phyloP scores from a whole-genome alignment of 2,329 filamentous ascomycete genomes.

The Colletotrichum kahawae region DNA sequence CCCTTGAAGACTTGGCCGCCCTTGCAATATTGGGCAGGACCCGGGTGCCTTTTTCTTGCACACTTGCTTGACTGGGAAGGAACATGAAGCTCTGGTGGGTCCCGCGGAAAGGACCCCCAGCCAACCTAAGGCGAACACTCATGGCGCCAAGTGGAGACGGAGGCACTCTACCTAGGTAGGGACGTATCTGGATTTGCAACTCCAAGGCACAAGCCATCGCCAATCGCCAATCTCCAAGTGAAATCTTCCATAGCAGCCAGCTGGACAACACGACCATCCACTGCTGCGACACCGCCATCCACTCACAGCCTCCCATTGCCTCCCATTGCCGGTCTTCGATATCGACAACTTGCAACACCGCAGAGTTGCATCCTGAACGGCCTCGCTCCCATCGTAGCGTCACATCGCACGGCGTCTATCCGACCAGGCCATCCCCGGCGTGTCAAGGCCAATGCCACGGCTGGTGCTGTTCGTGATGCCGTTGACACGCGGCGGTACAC shows the following conservation, averaged over 20 bases:
- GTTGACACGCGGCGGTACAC: background rate
- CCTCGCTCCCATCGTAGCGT: background rate
- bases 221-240: background rate
- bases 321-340: background rate
- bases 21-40: background rate
- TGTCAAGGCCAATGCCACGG: background rate
- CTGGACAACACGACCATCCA: background rate
- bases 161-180: background rate
- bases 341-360: background rate
- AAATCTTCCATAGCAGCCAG: background rate
- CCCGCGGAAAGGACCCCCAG: background rate
- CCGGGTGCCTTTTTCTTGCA: background rate
- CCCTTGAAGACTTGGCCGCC: background rate
- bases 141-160: background rate
- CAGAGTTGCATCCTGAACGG: conserved; percentile 6
- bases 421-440: background rate
- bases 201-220: background rate
- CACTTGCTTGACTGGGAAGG: background rate
- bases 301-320: background rate
- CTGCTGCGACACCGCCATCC: background rate
- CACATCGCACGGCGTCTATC: background rate
- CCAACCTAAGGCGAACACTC: background rate
- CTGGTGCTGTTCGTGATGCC: background rate
- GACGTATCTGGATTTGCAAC: background rate
- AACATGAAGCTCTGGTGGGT: background rate